phyloP scores from a whole-genome alignment of 768 basidiomycete genomes.

The Obba rivulosa region DNA sequence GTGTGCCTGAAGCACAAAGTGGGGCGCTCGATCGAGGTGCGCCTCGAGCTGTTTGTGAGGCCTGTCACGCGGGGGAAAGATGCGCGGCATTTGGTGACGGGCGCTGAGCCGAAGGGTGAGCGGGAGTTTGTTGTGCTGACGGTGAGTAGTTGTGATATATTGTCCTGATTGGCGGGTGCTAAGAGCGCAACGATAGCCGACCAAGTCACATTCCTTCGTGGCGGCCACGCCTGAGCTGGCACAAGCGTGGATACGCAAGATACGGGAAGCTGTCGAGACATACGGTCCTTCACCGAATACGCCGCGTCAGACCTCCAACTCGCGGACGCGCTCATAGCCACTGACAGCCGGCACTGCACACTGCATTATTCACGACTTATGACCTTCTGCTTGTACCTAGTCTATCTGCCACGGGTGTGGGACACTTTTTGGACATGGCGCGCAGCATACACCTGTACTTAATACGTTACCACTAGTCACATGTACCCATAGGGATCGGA shows the following conservation, averaged over 20 bases:
- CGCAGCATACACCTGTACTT: not conserved
- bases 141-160: slow-evolving; percentile 32
- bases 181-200: slow-evolving; percentile 29
- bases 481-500: not conserved
- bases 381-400: not conserved
- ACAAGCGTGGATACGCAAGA: slow-evolving; percentile 26
- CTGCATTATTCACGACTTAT: not conserved
- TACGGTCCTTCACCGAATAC: slow-evolving; percentile 4
- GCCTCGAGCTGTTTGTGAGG: slow-evolving; percentile 46
- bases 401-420: slow-evolving; percentile 1
- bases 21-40: slow-evolving; percentile 36
- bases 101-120: slow-evolving; percentile 48
- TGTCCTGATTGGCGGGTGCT: not conserved
- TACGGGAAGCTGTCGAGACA: slow-evolving; percentile 22
- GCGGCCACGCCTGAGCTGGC: slow-evolving; percentile 22
- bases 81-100: slow-evolving; percentile 36
- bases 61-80: slow-evolving; percentile 37
- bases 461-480: slow-evolving; percentile 3
- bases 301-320: not conserved
- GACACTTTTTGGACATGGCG: slow-evolving; percentile 2
- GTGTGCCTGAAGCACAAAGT: slow-evolving; percentile 48
- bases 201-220: slow-evolving; percentile 32
- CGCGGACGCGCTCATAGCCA: slow-evolving; percentile 5
- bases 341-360: too few species aligned
- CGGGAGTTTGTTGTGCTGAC: slow-evolving; percentile 58